These are phyloP conservation scores for Chalaropsis ovoidea DNA, from an alignment of 2,329 filamentous ascomycete genomes.

Conservation along the genomic window DNA sequence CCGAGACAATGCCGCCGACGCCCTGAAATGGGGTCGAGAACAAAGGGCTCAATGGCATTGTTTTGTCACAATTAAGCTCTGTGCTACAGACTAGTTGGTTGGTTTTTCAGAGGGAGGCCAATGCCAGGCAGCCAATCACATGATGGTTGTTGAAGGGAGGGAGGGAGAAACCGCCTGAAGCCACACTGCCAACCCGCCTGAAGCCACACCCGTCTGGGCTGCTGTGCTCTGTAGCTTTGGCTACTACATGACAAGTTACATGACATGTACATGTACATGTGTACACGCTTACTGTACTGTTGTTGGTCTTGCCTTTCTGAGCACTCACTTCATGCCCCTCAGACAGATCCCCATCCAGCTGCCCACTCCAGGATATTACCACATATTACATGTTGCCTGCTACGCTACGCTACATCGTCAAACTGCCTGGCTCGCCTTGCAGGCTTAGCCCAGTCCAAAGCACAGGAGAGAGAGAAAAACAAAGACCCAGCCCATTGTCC, in stretches of 20 bases:
- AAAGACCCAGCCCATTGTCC: constrained; percentile 9
- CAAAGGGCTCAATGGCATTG: constrained; percentile 4
- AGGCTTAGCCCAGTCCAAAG: neutral
- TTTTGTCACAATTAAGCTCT: neutral
- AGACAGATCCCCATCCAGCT: neutral
- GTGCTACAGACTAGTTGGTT: neutral
- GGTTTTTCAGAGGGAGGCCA: neutral
- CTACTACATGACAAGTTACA: neutral
- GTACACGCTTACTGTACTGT: neutral
- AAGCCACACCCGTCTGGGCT: neutral
- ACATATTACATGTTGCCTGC: neutral
- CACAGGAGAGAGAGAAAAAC: neutral
- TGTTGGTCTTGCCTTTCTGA: neutral
- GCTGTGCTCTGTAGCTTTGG: too few species aligned
- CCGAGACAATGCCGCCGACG: neutral
- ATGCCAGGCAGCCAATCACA: neutral
- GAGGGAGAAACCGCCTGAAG: neutral
- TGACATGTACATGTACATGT: neutral
- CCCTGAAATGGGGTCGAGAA: neutral
- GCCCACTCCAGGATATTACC: neutral
- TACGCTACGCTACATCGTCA: neutral
- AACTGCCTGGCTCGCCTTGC: neutral
- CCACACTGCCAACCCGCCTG: neutral
- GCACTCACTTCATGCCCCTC: neutral
- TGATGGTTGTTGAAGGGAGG: neutral